Evolutionary conservation across 306 rosid species (phyloP), one percentile per base, ranked within the genome.

Genomic region (Citrullus mucosospermus): DNA sequence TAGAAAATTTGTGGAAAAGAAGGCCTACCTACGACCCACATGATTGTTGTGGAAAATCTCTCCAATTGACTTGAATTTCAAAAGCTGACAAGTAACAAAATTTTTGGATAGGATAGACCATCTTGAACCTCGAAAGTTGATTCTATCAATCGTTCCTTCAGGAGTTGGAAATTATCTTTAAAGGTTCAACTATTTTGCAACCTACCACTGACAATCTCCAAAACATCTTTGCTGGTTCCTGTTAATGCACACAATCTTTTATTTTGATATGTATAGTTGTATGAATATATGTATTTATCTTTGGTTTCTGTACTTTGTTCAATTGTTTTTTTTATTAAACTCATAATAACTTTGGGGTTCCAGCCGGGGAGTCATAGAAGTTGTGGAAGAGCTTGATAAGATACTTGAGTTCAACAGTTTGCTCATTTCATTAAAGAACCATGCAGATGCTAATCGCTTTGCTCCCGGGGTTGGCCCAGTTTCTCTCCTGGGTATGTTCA

Each of bases 401-500:
- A 75, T 88, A 76, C 80, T 92, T 73, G 87, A 85, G 71, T 87
- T 92, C 80, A 96, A 92, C 82, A 77, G 77, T 81, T 86, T 83
- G 85, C 96, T 96, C 69, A 86, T 88, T 85, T 88, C 96, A 74
- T 86, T 96, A 17, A 92, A 88, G 93, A 92, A 82, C 82, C 93
- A 90, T 78, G 85, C 89, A 18, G 96, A 89, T 80, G 90, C 81
- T 32, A 93, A 79, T 79, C 85, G 74, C 81, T 89, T 96, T 88
- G 96, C 97, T 80, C 87, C 90, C 78, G 97, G 99, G 75, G 88
- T 89, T 77, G 99, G 99, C 32, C 93, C 97, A 1, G 70, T 95
- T 86, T 91, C 97, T 83, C 86, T 92, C 83, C 69, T 83, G 25
- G 98, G 98, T 90, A 84, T 81, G 86, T 36, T 78, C 50, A 80